A percentile compares a stretch with the other conserved stretches of the same genome.
Conservation (phyloP, 2,329 filamentous ascomycete species). For the Colletotrichum zoysiae region DNA sequence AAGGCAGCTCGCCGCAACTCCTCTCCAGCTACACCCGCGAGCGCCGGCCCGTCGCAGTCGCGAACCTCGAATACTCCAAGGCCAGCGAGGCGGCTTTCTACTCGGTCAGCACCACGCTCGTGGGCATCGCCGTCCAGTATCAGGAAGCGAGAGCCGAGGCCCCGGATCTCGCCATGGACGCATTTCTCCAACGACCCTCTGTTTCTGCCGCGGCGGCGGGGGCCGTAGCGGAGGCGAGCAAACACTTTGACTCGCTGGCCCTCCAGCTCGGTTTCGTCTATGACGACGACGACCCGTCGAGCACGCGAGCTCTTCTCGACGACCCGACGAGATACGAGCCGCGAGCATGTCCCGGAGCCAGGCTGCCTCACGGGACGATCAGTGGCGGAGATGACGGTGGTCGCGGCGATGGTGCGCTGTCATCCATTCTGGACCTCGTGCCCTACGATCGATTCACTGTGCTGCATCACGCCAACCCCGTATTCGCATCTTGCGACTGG, state of each 20-base stretch:
- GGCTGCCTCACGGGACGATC: constrained; percentile 28
- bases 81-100: constrained; percentile 35
- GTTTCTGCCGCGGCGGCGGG: constrained; percentile 9
- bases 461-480: constrained; percentile 17
- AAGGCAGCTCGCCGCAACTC: not conserved
- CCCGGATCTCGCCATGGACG: constrained; percentile 23
- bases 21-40: constrained; percentile 29
- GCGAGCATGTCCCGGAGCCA: constrained; percentile 23
- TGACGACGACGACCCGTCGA: constrained; percentile 12
- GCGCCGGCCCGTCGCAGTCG: constrained; percentile 28
- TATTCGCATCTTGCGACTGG: constrained; percentile 31
- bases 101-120: constrained; percentile 28
- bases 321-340: constrained; percentile 22
- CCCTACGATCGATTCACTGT: constrained; percentile 35
- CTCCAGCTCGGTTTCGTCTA: constrained; percentile 34
- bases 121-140: constrained; percentile 22
- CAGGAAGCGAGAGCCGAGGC: constrained; percentile 8
- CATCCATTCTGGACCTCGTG: constrained; percentile 26
- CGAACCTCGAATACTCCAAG: constrained; percentile 36
- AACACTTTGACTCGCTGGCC: constrained; percentile 33
- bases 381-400: not conserved
- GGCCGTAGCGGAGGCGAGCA: constrained; percentile 29
- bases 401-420: too few relatives aligned
- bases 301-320: constrained; percentile 18
- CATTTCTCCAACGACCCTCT: constrained; percentile 16